Evolutionary conservation across 208 protist species (phyloP).

Genomic region (Trypanosoma avium): DNA sequence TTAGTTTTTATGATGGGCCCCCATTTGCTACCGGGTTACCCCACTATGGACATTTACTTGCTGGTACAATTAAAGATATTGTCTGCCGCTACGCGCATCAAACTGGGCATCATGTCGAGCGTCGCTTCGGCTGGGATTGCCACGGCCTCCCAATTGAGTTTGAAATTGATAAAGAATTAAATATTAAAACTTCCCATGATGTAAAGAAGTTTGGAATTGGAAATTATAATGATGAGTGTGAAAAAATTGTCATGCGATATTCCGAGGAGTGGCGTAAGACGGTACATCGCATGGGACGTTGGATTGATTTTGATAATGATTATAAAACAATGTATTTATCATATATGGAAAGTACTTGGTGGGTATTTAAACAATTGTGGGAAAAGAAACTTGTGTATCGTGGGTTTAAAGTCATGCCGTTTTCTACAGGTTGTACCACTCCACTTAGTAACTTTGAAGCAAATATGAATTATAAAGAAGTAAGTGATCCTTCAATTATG

Average conservation of each 20-base stretch:
- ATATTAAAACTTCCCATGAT: slow-evolving; percentile 93
- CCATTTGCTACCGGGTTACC: slow-evolving; percentile 99
- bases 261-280: slow-evolving; percentile 97
- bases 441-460: slow-evolving; percentile 99
- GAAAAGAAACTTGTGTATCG: slow-evolving; percentile 99
- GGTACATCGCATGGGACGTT: slow-evolving; percentile 96
- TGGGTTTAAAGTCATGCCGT: slow-evolving; percentile 99
- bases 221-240: slow-evolving; percentile 98
- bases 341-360: slow-evolving; percentile 99
- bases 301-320: slow-evolving; percentile 99
- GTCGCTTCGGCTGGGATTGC: slow-evolving; percentile 99
- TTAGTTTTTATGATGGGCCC: slow-evolving; percentile 99
- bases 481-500: slow-evolving; percentile 93
- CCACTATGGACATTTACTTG: slow-evolving; percentile 99
- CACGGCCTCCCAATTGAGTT: slow-evolving; percentile 99
- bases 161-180: slow-evolving; percentile 98
- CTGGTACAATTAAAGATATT: slow-evolving; percentile 99
- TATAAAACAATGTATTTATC: slow-evolving; percentile 99
- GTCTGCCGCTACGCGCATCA: slow-evolving; percentile 98
- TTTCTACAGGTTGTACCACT: slow-evolving; percentile 97
- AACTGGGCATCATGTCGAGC: slow-evolving; percentile 97
- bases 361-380: slow-evolving; percentile 98
- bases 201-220: slow-evolving; percentile 97
- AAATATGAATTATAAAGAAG: slow-evolving; percentile 98
- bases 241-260: slow-evolving; percentile 99